Evolutionary conservation across 768 basidiomycete genomes (phyloP), one percentile per base, ranked within the genome.

Genomic region (Punctularia strigosozonata): DNA sequence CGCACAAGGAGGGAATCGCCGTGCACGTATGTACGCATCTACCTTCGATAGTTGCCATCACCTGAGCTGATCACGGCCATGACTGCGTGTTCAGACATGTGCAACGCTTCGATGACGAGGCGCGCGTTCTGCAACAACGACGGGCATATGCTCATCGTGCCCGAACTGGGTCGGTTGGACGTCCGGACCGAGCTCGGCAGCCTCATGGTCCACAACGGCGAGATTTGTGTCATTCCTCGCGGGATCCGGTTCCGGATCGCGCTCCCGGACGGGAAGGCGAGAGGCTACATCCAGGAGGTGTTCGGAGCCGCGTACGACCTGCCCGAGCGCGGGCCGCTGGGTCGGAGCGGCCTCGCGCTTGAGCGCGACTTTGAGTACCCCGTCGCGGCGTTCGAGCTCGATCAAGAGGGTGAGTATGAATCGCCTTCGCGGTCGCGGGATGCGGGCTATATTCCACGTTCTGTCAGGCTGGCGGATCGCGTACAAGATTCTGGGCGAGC

Each of bases 121-220:
- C 65, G 60, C 47, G 77, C 77, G 2, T 77, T 77, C 53, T 68
- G 66, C 44, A 73, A 76, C 49, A 73, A 63, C 33, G 77, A 80
- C 45, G 77, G 78, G 5, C 77, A 80, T 53, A 70, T 79, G 62
- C 56, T 80, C 50, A 73, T 82, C 48, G 57, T 80, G 14, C 78
- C 78, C 6, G 71, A 79, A 50, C 65, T 71, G 49, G 78, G 79
- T 4, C 63, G 76, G 10, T 56, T 81, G 44, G 77, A 80, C 50
- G 69, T 82, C 30, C 77, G 77, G 54, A 80, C 78, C 2, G 78
- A 82, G 53, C 70, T 75, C 43, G 78, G 78, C 26, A 77, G 74
- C 46, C 41, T 80, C 43, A 76, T 77, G 75, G 74, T 69, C 8
- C 55, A 70, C 8, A 71, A 77, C 15, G 80, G 80, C 7, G 80